Conservation (phyloP, 495 filamentous ascomycete species). For the Podospora pseudopauciseta region DNA sequence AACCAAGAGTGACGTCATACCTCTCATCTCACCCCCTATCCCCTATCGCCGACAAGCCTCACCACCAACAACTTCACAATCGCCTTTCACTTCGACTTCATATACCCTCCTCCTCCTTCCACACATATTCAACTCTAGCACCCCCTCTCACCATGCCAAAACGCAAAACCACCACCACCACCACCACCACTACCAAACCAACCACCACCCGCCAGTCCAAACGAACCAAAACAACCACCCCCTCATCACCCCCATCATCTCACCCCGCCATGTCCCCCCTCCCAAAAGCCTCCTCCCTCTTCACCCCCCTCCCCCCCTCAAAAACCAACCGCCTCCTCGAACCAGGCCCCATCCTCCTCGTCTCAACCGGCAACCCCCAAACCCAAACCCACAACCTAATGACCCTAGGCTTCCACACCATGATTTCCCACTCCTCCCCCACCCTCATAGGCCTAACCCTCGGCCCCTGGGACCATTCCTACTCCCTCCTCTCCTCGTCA, state of each 20-base stretch:
- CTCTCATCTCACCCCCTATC: background rate
- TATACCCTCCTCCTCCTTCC: background rate
- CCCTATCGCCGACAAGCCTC: background rate
- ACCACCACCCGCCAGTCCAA: background rate
- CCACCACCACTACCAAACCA: background rate
- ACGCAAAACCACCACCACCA: too few relatives aligned
- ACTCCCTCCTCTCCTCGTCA: background rate
- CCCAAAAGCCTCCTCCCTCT: background rate
- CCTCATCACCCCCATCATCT: background rate
- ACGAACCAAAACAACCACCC: background rate
- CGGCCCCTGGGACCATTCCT: slow-evolving; percentile 1
- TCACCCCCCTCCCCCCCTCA: background rate
- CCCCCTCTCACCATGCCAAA: too few relatives aligned
- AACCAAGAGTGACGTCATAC: background rate
- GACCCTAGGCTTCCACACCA: background rate
- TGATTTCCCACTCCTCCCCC: background rate
- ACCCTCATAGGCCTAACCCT: background rate
- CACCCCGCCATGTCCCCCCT: background rate
- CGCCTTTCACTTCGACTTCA: background rate
- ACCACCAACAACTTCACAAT: background rate
- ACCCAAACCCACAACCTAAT: background rate
- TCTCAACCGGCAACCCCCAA: background rate
- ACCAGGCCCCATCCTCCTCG: background rate
- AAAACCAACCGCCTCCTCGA: slow-evolving; percentile 5
- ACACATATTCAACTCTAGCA: background rate